phyloP scores from a whole-genome alignment of 2,329 filamentous ascomycete genomes.

The Aspergillus sojae region DNA sequence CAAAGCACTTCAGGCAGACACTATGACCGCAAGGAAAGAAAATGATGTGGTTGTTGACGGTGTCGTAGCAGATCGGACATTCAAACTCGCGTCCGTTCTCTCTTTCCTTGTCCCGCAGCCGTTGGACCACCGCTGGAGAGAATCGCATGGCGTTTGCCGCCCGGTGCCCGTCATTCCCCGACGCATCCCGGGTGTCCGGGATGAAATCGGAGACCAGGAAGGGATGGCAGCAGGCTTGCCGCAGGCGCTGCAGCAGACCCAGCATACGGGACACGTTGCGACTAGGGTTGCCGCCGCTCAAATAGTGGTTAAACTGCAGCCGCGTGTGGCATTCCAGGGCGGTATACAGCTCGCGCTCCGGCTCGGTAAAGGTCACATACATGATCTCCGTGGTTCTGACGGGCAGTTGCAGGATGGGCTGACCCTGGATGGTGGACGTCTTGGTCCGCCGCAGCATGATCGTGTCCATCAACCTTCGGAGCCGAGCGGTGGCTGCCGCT shows the following conservation, averaged over 20 bases:
- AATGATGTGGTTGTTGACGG: neutral
- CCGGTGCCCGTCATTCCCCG: neutral
- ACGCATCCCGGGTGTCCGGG: neutral
- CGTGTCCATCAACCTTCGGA: neutral
- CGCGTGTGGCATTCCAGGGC: neutral
- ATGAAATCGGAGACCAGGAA: neutral
- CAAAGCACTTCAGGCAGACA: neutral
- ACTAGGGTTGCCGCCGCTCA: neutral
- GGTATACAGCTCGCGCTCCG: neutral
- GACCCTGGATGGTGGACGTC: neutral
- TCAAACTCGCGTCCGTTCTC: neutral
- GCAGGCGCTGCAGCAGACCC: neutral
- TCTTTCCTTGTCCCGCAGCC: neutral
- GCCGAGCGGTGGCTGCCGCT: too few species aligned
- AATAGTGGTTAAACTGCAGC: neutral
- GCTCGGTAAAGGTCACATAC: neutral
- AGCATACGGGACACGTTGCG: neutral
- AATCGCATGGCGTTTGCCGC: neutral
- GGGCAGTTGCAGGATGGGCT: neutral
- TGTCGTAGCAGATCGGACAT: neutral
- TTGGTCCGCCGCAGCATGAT: neutral
- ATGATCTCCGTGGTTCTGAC: neutral
- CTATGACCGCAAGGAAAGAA: neutral
- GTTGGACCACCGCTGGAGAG: neutral
- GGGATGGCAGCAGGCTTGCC: constrained; percentile 1